These are phyloP conservation scores for Penicillium sp. DNA, from an alignment of 2,329 filamentous ascomycete genomes.

Conservation along the genomic window DNA sequence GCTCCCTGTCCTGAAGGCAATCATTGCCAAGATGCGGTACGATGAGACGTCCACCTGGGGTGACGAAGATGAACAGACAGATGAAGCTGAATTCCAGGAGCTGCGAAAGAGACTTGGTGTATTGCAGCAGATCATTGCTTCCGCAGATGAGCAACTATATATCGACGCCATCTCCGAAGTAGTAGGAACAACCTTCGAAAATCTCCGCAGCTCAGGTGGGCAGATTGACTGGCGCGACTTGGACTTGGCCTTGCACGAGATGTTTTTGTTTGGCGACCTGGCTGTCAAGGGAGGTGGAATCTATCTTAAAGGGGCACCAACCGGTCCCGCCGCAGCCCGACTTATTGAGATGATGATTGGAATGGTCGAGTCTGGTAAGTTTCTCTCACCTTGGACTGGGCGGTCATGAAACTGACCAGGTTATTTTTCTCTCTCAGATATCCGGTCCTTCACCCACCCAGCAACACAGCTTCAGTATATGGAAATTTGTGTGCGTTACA, in stretches of 20 bases:
- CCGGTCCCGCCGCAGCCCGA: slow-evolving; percentile 69
- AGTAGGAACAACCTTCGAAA: slow-evolving; percentile 80
- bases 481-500: slow-evolving; percentile 96
- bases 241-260: slow-evolving; percentile 87
- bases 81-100: slow-evolving; percentile 96
- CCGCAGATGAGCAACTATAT: slow-evolving; percentile 80
- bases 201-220: slow-evolving; percentile 65
- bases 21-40: slow-evolving; percentile 94
- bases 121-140: slow-evolving; percentile 85
- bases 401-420: too few relatives aligned
- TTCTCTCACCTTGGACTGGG: background rate
- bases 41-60: slow-evolving; percentile 94
- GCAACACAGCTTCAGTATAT: slow-evolving; percentile 94
- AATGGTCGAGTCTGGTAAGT: slow-evolving; percentile 73
- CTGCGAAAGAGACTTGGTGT: slow-evolving; percentile 83
- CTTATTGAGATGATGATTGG: slow-evolving; percentile 88
- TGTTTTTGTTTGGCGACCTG: slow-evolving; percentile 91
- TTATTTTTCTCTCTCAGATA: slow-evolving; percentile 45
- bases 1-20: slow-evolving; percentile 79
- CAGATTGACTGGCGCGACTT: slow-evolving; percentile 91
- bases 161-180: slow-evolving; percentile 81
- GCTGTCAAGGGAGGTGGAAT: slow-evolving; percentile 82
- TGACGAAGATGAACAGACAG: slow-evolving; percentile 86
- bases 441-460: slow-evolving; percentile 79
- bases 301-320: slow-evolving; percentile 78